A percentile compares a stretch with the other conserved stretches of the same genome.
Conservation (phyloP, 805 yeast genomes). For the Saccharomyces eubayanus region DNA sequence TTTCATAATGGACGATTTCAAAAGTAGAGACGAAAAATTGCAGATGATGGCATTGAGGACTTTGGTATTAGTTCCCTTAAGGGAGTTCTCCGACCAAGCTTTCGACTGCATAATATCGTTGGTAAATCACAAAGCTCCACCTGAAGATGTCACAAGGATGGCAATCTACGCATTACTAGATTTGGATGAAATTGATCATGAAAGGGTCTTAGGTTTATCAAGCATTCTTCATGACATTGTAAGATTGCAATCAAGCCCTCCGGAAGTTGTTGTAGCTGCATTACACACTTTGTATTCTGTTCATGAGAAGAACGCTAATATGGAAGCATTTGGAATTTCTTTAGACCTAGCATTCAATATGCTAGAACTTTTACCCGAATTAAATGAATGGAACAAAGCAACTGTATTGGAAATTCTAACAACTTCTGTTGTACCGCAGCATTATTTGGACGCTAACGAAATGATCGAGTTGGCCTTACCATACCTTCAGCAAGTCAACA, state of each 20-base stretch:
- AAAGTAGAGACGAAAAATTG: slow-evolving; percentile 39
- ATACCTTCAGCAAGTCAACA: slow-evolving; percentile 67
- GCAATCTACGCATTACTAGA: slow-evolving; percentile 66
- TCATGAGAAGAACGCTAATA: slow-evolving; percentile 39
- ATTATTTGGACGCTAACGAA: slow-evolving; percentile 53
- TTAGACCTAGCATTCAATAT: slow-evolving; percentile 33
- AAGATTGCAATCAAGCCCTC: slow-evolving; percentile 41
- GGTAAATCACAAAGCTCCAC: slow-evolving; percentile 39
- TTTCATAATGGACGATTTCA: slow-evolving; percentile 44
- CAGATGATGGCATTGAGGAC: slow-evolving; percentile 60
- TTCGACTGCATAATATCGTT: slow-evolving; percentile 32
- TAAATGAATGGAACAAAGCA: slow-evolving; percentile 67
- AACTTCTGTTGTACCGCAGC: slow-evolving; percentile 61
- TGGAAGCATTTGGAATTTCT: slow-evolving; percentile 32
- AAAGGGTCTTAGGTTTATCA: slow-evolving; percentile 42
- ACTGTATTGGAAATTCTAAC: slow-evolving; percentile 55
- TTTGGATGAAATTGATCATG: slow-evolving; percentile 48
- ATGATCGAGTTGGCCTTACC: slow-evolving; percentile 62
- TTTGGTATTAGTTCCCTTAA: slow-evolving; percentile 48
- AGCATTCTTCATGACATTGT: slow-evolving; percentile 16
- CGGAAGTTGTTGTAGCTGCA: slow-evolving; percentile 62
- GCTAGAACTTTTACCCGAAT: slow-evolving; percentile 28
- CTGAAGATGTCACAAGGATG: slow-evolving; percentile 50
- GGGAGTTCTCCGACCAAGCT: slow-evolving; percentile 43
- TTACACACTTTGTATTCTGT: slow-evolving; percentile 58